Conservation (phyloP, 1,284 basidiomycete genomes). For the Naganishia sp. region DNA sequence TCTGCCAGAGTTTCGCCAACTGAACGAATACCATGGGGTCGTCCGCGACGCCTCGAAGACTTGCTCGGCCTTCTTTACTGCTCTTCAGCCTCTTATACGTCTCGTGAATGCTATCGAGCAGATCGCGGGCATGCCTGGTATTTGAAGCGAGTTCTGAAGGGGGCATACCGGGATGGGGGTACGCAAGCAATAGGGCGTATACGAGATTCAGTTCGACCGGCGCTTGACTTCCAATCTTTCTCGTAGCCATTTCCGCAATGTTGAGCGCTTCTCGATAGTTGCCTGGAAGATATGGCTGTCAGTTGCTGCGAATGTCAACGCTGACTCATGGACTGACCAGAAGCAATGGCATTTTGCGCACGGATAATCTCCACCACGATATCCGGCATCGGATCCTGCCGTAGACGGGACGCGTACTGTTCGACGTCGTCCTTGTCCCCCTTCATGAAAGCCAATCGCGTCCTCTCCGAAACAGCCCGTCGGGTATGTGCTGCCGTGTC, state of each 20-base stretch:
- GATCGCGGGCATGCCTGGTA: conserved; percentile 69
- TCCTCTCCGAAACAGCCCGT: conserved; percentile 73
- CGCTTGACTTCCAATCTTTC: conserved; percentile 43
- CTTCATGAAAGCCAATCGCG: conserved; percentile 72
- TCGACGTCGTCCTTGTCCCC: conserved; percentile 65
- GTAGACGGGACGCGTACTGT: conserved; percentile 70
- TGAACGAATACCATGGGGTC: conserved; percentile 84
- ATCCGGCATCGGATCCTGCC: conserved; percentile 65
- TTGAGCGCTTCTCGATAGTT: conserved; percentile 63
- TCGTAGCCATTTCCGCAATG: conserved; percentile 73
- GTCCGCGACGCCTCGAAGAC: conserved; percentile 63
- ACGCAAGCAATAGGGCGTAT: conserved; percentile 80
- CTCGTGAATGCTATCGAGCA: conserved; percentile 74
- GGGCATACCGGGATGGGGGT: conserved; percentile 74
- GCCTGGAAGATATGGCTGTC: conserved; percentile 55
- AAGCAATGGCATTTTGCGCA: conserved; percentile 80
- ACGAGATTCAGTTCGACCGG: conserved; percentile 78
- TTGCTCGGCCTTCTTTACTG: conserved; percentile 44
- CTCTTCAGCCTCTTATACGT: conserved; percentile 59
- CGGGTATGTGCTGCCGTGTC: conserved; percentile 81
- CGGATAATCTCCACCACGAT: conserved; percentile 76
- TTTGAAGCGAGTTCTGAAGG: conserved; percentile 71
- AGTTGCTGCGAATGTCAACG: no score
- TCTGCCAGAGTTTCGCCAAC: conserved; percentile 82
- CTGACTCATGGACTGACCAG: conserved; percentile 58